Evolutionary conservation across 495 filamentous ascomycete genomes (phyloP).

Genomic region (Penicillium canescens): DNA sequence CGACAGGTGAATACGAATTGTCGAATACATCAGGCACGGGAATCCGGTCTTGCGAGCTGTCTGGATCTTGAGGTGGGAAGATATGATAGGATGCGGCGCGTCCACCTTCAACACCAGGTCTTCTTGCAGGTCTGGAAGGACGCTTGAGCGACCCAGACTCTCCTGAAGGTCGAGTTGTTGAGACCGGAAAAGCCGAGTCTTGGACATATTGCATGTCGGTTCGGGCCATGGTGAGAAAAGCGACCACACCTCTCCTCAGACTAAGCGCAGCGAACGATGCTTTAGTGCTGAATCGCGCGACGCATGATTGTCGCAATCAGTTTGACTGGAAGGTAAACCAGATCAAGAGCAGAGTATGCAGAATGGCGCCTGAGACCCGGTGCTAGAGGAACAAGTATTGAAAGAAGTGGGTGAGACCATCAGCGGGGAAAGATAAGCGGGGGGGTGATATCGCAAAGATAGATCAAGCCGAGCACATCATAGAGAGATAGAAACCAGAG

Average conservation of each 20-base stretch:
- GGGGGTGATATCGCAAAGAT: neutral
- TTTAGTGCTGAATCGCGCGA: conserved; percentile 15
- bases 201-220: conserved; percentile 19
- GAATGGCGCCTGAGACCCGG: neutral
- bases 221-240: conserved; percentile 21
- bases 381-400: neutral
- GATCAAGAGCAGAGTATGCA: neutral
- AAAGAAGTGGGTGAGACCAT: conserved; percentile 1
- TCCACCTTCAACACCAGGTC: neutral
- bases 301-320: conserved; percentile 18
- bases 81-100: conserved; percentile 9
- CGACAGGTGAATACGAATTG: conserved; percentile 5
- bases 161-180: conserved; percentile 12
- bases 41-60: conserved; percentile 13
- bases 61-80: conserved; percentile 4
- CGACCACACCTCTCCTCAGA: conserved; percentile 6
- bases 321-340: neutral
- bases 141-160: conserved; percentile 12
- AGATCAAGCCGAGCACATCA: too few relatives aligned
- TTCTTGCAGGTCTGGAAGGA: conserved; percentile 6
- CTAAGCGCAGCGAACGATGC: conserved; percentile 1
- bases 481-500: neutral
- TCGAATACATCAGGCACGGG: conserved; percentile 22
- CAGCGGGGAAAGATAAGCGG: conserved; percentile 12
- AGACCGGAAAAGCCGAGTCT: conserved; percentile 19